Conservation (phyloP, 768 basidiomycete species). For the Termitomyces sp. region DNA sequence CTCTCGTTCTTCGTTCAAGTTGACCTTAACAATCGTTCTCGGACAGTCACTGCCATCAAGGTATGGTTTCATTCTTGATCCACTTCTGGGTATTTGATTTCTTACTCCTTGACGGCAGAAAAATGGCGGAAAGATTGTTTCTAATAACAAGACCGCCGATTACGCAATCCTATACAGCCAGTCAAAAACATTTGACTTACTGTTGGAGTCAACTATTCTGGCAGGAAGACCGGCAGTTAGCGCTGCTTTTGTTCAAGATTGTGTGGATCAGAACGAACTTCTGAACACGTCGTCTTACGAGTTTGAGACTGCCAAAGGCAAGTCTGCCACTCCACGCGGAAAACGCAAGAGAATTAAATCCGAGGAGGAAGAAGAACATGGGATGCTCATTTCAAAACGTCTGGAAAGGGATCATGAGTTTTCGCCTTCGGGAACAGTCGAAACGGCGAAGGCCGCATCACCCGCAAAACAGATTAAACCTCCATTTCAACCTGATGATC, state of each 20-base stretch:
- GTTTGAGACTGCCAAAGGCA: slow-evolving; percentile 23
- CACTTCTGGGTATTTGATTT: neutral
- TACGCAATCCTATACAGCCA: slow-evolving; percentile 52
- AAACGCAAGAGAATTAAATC: slow-evolving; percentile 17
- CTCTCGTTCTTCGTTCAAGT: slow-evolving; percentile 63
- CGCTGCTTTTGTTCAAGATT: slow-evolving; percentile 49
- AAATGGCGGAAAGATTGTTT: slow-evolving; percentile 58
- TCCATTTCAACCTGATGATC: neutral
- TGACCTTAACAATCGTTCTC: slow-evolving; percentile 50
- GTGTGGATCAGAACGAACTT: slow-evolving; percentile 34
- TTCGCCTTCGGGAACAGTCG: neutral
- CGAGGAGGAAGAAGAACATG: neutral
- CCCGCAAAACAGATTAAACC: neutral
- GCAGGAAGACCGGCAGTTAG: slow-evolving; percentile 43
- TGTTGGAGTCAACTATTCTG: slow-evolving; percentile 27
- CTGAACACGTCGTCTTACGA: slow-evolving; percentile 40
- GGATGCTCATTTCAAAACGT: slow-evolving; percentile 6
- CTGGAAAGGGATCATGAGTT: neutral
- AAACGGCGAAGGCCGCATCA: neutral
- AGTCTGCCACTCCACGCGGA: slow-evolving; percentile 7
- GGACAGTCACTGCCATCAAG: slow-evolving; percentile 53
- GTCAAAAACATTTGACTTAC: slow-evolving; percentile 44
- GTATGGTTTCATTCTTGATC: slow-evolving; percentile 25
- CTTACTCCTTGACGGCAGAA: slow-evolving; percentile 32
- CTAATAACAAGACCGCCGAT: slow-evolving; percentile 49